Evolutionary conservation across 2,329 filamentous ascomycete genomes (phyloP).

Genomic region (Claviceps africana): DNA sequence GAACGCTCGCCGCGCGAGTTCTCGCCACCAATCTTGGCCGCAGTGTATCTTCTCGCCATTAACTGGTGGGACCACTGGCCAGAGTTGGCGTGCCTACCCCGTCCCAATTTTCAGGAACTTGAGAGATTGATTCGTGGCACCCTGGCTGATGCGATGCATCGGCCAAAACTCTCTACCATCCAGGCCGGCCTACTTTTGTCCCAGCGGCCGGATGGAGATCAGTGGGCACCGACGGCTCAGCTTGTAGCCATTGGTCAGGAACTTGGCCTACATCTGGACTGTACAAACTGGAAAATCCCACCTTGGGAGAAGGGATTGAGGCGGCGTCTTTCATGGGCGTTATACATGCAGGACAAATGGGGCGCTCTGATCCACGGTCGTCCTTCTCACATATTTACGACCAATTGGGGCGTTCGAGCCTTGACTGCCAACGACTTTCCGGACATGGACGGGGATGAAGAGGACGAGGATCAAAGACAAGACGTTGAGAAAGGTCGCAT

Average conservation of each 20-base stretch:
- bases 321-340: conserved; percentile 76
- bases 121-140: conserved; percentile 62
- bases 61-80: conserved; percentile 76
- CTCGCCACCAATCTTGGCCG: conserved; percentile 61
- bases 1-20: conserved; percentile 58
- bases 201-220: conserved; percentile 61
- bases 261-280: conserved; percentile 78
- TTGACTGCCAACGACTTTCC: conserved; percentile 58
- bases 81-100: conserved; percentile 46
- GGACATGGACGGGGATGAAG: conserved; percentile 54
- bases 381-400: conserved; percentile 57
- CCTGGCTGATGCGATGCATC: conserved; percentile 62
- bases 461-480: conserved; percentile 44
- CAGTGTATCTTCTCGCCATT: conserved; percentile 71
- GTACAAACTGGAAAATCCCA: conserved; percentile 74
- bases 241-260: conserved; percentile 78
- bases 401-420: conserved; percentile 63
- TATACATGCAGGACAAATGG: conserved; percentile 94
- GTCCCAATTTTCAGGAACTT: conserved; percentile 58
- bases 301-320: conserved; percentile 74
- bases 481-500: conserved; percentile 55
- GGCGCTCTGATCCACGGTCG: conserved; percentile 72
- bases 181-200: conserved; percentile 64
- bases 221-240: conserved; percentile 77
- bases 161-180: conserved; percentile 68